These are phyloP conservation scores for Boletus pseudopeckii DNA, from an alignment of 768 basidiomycete species.

Conservation along the genomic window DNA sequence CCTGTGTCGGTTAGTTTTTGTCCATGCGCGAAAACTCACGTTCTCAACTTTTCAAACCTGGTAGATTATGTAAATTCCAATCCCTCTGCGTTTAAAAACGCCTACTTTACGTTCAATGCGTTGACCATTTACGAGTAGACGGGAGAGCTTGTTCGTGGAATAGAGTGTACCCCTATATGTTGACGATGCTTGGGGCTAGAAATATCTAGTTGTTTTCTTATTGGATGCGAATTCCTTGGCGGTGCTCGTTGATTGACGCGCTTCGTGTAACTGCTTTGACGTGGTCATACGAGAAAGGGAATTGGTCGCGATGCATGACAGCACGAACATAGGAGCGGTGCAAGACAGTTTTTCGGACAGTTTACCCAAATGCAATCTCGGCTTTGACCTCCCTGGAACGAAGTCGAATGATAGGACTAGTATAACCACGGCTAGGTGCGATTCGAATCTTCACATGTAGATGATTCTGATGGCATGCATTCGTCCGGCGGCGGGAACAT, in stretches of 20 bases:
- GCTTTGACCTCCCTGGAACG: neutral
- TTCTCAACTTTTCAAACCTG: neutral
- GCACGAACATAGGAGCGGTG: neutral
- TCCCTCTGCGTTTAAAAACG: conserved; percentile 37
- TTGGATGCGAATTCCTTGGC: neutral
- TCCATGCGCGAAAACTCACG: neutral
- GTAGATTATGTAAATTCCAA: conserved; percentile 35
- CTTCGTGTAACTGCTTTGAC: neutral
- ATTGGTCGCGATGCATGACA: neutral
- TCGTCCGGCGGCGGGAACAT: neutral
- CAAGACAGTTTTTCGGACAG: neutral
- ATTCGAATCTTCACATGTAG: neutral
- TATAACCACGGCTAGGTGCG: neutral
- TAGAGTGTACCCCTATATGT: too few relatives aligned
- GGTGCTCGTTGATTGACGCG: neutral
- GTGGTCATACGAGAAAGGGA: neutral
- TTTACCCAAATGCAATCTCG: neutral
- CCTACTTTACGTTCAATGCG: conserved; percentile 40
- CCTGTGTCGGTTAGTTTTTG: conserved; percentile 23
- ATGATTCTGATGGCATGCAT: neutral
- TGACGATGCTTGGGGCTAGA: neutral
- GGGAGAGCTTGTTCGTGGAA: neutral
- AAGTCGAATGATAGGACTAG: too few relatives aligned
- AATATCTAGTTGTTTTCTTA: too few relatives aligned
- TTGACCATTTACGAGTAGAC: conserved; percentile 35